phyloP scores from a whole-genome alignment of 495 filamentous ascomycete genomes.

The Glutinoglossum americanum region DNA sequence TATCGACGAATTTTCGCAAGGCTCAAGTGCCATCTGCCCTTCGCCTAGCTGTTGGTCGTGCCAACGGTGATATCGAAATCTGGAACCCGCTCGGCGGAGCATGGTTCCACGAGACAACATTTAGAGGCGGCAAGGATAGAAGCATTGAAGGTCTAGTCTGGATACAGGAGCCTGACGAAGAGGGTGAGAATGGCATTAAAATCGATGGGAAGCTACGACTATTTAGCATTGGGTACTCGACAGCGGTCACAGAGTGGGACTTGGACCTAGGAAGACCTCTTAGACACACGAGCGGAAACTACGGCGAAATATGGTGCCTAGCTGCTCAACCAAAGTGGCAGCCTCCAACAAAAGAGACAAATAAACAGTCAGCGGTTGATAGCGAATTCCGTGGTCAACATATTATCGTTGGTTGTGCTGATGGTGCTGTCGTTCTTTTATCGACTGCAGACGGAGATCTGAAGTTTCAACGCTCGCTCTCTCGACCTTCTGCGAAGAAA shows the following conservation, averaged over 20 bases:
- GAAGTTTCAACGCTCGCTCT: constrained; percentile 43
- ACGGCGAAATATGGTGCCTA: constrained; percentile 93
- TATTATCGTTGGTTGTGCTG: constrained; percentile 75
- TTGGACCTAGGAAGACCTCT: constrained; percentile 50
- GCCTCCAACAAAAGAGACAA: constrained; percentile 8
- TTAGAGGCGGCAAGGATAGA: constrained; percentile 64
- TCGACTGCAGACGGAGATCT: constrained; percentile 68
- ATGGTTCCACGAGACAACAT: constrained; percentile 78
- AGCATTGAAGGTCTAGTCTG: constrained; percentile 81
- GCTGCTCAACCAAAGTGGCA: constrained; percentile 56
- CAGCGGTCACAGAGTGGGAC: constrained; percentile 87
- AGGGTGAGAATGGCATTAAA: constrained; percentile 34
- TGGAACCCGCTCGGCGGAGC: constrained; percentile 78
- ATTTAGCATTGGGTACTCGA: constrained; percentile 92
- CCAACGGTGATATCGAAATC: constrained; percentile 93
- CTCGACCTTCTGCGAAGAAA: constrained; percentile 54
- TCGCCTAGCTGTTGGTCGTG: constrained; percentile 72
- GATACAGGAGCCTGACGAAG: constrained; percentile 66
- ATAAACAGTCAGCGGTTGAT: constrained; percentile 18
- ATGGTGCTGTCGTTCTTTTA: constrained; percentile 69
- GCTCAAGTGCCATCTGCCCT: constrained; percentile 29
- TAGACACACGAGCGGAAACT: constrained; percentile 71
- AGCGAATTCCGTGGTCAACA: constrained; percentile 33
- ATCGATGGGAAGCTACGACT: constrained; percentile 57
- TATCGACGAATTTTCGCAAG: constrained; percentile 31